Percentiles rank a stretch among this genome's conserved stretches.
These are phyloP conservation scores for Phaffomyces opuntiae DNA, from an alignment of 805 yeast species.

Conservation along the genomic window DNA sequence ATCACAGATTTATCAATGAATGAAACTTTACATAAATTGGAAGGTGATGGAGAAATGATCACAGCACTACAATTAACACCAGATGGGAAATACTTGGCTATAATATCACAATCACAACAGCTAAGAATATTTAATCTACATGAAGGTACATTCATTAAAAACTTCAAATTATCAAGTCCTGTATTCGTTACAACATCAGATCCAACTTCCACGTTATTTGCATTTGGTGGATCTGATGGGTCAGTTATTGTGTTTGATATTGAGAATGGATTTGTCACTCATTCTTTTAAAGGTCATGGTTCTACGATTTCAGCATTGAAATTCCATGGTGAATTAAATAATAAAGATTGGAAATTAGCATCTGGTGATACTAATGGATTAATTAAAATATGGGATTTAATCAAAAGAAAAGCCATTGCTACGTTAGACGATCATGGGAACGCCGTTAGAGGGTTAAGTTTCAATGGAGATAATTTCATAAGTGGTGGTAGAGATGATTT, in stretches of 20 bases:
- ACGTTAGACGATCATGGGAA: constrained; percentile 69
- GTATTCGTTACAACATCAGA: constrained; percentile 75
- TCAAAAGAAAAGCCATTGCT: constrained; percentile 59
- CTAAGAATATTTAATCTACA: constrained; percentile 49
- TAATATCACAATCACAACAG: constrained; percentile 78
- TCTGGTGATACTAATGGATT: constrained; percentile 58
- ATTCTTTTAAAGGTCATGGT: constrained; percentile 89
- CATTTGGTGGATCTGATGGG: constrained; percentile 96
- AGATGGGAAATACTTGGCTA: constrained; percentile 62
- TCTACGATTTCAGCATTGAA: constrained; percentile 71
- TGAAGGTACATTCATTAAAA: constrained; percentile 35
- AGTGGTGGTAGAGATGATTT: constrained; percentile 90
- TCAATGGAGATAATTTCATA: constrained; percentile 52
- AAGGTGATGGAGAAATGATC: constrained; percentile 80
- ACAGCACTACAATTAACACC: constrained; percentile 74
- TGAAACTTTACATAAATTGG: constrained; percentile 49
- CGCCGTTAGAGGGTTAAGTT: constrained; percentile 81
- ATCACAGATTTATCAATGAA: constrained; percentile 59
- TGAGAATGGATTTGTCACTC: constrained; percentile 81
- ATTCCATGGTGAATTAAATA: constrained; percentile 68
- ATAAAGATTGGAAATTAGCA: constrained; percentile 69
- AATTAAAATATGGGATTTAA: constrained; percentile 57
- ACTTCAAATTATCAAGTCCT: constrained; percentile 66
- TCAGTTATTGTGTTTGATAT: constrained; percentile 87
- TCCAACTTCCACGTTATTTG: constrained; percentile 74